These are phyloP conservation scores for Phoma sp. DNA, from an alignment of 2,329 filamentous ascomycete species.

Conservation along the genomic window DNA sequence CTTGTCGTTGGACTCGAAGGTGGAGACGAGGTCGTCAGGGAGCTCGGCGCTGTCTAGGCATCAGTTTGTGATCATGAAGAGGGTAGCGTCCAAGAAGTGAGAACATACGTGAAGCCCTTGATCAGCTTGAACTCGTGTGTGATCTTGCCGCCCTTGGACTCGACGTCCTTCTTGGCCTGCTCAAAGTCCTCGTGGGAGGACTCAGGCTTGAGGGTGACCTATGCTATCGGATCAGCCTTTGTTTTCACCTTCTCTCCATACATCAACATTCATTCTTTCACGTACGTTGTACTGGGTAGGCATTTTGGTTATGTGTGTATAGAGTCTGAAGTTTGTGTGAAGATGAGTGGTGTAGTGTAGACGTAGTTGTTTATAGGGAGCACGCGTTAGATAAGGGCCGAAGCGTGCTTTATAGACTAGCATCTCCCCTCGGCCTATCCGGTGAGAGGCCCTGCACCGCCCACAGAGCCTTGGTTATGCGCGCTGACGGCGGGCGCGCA, in stretches of 20 bases:
- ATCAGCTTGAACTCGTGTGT: slow-evolving; percentile 83
- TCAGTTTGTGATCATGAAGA: slow-evolving; percentile 2
- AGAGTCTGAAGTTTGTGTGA: background rate
- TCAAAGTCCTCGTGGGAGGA: slow-evolving; percentile 70
- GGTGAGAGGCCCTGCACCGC: slow-evolving; percentile 9
- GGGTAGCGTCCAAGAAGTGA: background rate
- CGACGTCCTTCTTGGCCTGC: slow-evolving; percentile 78
- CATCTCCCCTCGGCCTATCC: slow-evolving; percentile 5
- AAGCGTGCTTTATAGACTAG: slow-evolving; percentile 35
- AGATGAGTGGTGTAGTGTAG: background rate
- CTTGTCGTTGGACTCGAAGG: slow-evolving; percentile 72
- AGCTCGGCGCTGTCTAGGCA: slow-evolving; percentile 69
- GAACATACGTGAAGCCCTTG: slow-evolving; percentile 87
- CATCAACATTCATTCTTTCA: background rate
- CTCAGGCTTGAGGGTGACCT: slow-evolving; percentile 82
- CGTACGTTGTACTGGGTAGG: slow-evolving; percentile 45
- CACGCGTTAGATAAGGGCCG: slow-evolving; percentile 20
- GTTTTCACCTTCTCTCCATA: background rate
- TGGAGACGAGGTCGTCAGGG: slow-evolving; percentile 68
- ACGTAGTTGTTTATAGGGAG: slow-evolving; percentile 8
- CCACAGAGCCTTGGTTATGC: slow-evolving; percentile 36
- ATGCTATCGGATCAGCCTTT: slow-evolving; percentile 6
- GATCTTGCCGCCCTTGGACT: slow-evolving; percentile 81
- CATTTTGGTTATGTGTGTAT: slow-evolving; percentile 34
- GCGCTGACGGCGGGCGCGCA: slow-evolving; percentile 15